A percentile compares a stretch with the other conserved stretches of the same genome.
phyloP scores from a whole-genome alignment of 192 early-diverging fungal species.

The Coemansia sp. region DNA sequence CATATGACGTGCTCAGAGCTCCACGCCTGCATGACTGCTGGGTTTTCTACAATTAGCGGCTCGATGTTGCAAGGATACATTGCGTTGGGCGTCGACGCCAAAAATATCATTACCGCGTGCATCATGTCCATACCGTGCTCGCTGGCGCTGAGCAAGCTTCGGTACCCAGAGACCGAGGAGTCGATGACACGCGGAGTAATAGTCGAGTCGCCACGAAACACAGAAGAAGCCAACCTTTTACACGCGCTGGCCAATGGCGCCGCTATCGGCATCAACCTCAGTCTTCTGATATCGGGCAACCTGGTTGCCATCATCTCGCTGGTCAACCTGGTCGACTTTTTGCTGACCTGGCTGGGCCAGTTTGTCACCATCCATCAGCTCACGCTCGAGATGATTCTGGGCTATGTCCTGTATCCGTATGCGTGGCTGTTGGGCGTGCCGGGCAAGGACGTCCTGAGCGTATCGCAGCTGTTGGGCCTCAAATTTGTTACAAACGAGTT shows the following conservation, averaged over 20 bases:
- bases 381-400: conserved; percentile 67
- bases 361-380: conserved; percentile 60
- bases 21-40: conserved; percentile 83
- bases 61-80: conserved; percentile 77
- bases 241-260: conserved; percentile 84
- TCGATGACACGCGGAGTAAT: conserved; percentile 73
- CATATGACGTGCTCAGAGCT: conserved; percentile 84
- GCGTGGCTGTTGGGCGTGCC: conserved; percentile 71
- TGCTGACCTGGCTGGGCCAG: conserved; percentile 70
- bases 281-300: conserved; percentile 70
- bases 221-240: conserved; percentile 70
- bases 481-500: conserved; percentile 90
- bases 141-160: conserved; percentile 80
- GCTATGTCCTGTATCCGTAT: conserved; percentile 77
- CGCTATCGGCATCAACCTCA: conserved; percentile 73
- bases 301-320: conserved; percentile 76
- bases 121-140: conserved; percentile 90
- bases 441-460: conserved; percentile 50
- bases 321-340: conserved; percentile 64
- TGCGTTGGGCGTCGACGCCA: conserved; percentile 62
- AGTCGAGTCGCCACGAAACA: conserved; percentile 55
- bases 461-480: conserved; percentile 66
- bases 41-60: conserved; percentile 88
- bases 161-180: conserved; percentile 80
- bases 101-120: conserved; percentile 76